Base-by-base conservation (phyloP, 2,329 filamentous ascomycete genomes). In the Bipolaris victoriae region DNA sequence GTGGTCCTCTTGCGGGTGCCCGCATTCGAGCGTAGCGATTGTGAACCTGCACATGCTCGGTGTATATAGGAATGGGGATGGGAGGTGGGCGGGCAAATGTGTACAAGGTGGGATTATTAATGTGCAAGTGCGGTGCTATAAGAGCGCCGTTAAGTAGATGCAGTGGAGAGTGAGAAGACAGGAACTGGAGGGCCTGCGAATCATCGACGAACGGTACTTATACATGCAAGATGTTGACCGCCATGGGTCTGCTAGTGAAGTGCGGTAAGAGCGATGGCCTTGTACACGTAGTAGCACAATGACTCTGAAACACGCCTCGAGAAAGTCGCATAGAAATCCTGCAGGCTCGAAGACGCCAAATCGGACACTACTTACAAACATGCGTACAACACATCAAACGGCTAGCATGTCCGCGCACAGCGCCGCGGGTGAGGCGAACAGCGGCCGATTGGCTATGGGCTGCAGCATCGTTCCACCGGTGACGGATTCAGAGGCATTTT, bases 1-100 rank as follows among this genome's bases (percentile, higher is more conserved):
- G 29, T 66, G 55, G 31, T 71, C 67, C 40, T 62, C 52, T 7
- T 47, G 48, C 9, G 57, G 54, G 29, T 71, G 67, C 7, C 64
- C 64, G 48, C 67, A 68, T 18, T 69, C 64, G 16, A 61, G 55
- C 43, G 55, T 46, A 41, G 59, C 37, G 47, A 67, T 47, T 35
- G 63, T 68, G 39, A 64, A 69, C 24, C 58, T 62, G 52, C 68
- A 71, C 67, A 70, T 71, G 15, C n/a, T 47, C 10, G 36, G 16
- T 37, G 37, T 24, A 18, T 16, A 26, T 37, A 20, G 20, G 13
- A 20, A 33, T 35, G 43, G 15, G 31, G 18, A 18, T 3, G 22
- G 39, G 24, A 36, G 40, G 6, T 40, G 49, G 24, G 13, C 41
- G 22, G 15, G 11, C 9, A 29, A 47, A 52, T 36, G 29, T 41